phyloP scores from a whole-genome alignment of 164 flowering plant species.

The Nelumbo lutea region DNA sequence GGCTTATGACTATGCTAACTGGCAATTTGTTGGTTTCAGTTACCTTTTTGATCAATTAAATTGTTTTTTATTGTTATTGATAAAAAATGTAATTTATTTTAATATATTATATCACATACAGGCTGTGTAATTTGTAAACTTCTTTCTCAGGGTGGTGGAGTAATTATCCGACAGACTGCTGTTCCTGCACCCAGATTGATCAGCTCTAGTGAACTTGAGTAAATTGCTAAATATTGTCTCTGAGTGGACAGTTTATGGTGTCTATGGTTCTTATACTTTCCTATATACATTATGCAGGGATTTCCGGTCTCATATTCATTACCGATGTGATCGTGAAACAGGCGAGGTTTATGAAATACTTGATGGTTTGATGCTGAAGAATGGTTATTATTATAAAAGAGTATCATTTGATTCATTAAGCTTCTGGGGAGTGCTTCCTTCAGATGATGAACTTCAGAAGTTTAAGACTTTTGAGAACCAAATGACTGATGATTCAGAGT shows the following conservation, averaged over 20 bases:
- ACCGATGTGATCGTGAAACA: constrained; percentile 69
- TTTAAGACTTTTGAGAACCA: constrained; percentile 44
- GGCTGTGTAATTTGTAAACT: background rate
- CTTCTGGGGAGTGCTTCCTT: constrained; percentile 54
- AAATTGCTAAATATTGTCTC: constrained; percentile 17
- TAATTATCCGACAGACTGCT: constrained; percentile 32
- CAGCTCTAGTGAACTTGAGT: constrained; percentile 82
- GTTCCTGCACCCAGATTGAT: constrained; percentile 73
- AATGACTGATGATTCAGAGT: constrained; percentile 51
- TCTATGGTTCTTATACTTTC: constrained; percentile 7
- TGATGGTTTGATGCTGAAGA: constrained; percentile 84
- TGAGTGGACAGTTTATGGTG: background rate
- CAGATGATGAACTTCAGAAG: constrained; percentile 68
- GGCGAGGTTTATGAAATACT: constrained; percentile 53
- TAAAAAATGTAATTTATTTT: too few relatives aligned
- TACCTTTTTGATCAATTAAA: too few relatives aligned
- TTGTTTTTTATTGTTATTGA: too few relatives aligned
- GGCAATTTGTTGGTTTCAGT: too few relatives aligned
- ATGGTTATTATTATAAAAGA: constrained; percentile 84
- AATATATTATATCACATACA: background rate
- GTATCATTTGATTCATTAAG: constrained; percentile 70
- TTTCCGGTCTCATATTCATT: constrained; percentile 64
- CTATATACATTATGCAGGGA: constrained; percentile 40
- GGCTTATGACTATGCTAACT: too few relatives aligned
- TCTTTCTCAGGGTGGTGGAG: constrained; percentile 63